phyloP scores from a whole-genome alignment of 345 rosid species.

The Aegle marmelos region DNA sequence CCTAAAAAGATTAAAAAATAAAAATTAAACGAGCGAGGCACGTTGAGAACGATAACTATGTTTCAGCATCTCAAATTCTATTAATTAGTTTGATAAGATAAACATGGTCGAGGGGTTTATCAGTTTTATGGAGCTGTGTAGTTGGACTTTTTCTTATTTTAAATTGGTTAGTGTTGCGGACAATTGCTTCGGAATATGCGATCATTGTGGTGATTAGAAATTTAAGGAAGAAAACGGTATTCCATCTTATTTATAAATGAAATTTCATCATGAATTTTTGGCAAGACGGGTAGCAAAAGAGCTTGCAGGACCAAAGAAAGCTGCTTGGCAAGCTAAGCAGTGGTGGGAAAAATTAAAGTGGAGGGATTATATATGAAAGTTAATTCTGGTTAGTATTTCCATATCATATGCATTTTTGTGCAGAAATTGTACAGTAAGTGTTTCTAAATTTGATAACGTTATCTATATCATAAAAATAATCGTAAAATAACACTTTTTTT shows the following conservation, averaged over 20 bases:
- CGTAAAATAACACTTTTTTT: neutral
- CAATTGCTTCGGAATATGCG: neutral
- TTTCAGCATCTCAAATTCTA: neutral
- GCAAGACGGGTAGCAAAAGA: neutral
- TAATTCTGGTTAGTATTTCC: neutral
- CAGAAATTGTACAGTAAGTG: too few relatives aligned
- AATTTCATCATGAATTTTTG: neutral
- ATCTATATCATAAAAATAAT: too few relatives aligned
- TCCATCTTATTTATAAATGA: neutral
- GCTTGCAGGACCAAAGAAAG: neutral
- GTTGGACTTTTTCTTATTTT: neutral
- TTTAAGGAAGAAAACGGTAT: neutral
- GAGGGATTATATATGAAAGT: neutral
- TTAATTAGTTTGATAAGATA: neutral
- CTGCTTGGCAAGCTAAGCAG: neutral
- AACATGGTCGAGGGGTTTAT: neutral
- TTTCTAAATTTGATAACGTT: neutral
- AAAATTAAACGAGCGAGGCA: slow-evolving; percentile 3
- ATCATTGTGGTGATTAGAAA: neutral
- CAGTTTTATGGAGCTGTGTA: neutral
- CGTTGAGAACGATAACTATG: slow-evolving; percentile 10
- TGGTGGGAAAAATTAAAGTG: neutral
- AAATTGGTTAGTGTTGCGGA: neutral
- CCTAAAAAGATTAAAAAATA: too few relatives aligned
- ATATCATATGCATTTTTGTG: neutral